These are phyloP conservation scores for Coffea humblotiana DNA, from an alignment of 305 asterid genomes.

Conservation along the genomic window DNA sequence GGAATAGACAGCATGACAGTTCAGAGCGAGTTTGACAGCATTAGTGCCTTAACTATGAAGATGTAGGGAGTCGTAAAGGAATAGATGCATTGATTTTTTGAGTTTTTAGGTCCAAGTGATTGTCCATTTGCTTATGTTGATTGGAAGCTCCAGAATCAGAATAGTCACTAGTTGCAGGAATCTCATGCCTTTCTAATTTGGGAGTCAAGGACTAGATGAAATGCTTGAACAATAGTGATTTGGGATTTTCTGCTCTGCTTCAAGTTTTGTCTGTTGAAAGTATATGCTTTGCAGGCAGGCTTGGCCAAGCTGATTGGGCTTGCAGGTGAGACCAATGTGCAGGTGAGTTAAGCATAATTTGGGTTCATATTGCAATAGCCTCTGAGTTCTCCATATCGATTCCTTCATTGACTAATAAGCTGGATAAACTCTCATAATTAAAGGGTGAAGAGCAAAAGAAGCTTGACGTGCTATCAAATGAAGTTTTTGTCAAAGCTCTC, in stretches of 20 bases:
- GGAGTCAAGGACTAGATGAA: not conserved
- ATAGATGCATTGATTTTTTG: not conserved
- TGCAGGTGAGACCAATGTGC: conserved; percentile 97
- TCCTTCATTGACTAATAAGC: not conserved
- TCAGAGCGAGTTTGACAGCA: not conserved
- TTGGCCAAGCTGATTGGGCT: conserved; percentile 95
- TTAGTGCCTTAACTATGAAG: not conserved
- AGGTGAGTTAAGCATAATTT: conserved; percentile 48
- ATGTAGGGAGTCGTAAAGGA: not conserved
- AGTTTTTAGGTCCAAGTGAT: not conserved
- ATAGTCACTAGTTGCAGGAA: not conserved
- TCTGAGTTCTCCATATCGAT: not conserved
- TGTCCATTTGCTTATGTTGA: not conserved
- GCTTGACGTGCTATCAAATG: conserved; percentile 89
- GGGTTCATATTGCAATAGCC: not conserved
- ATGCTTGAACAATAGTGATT: not conserved
- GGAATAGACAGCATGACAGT: not conserved
- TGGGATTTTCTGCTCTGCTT: conserved; percentile 1
- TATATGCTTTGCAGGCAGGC: conserved; percentile 70
- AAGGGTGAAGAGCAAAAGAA: conserved; percentile 99
- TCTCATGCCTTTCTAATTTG: not conserved
- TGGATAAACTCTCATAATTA: conserved; percentile 17
- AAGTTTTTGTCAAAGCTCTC: conserved; percentile 87
- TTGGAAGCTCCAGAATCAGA: not conserved
- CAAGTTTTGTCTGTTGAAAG: conserved; percentile 7